phyloP scores from a whole-genome alignment of 768 basidiomycete species.

The Chalciporus pseudorubinellus region DNA sequence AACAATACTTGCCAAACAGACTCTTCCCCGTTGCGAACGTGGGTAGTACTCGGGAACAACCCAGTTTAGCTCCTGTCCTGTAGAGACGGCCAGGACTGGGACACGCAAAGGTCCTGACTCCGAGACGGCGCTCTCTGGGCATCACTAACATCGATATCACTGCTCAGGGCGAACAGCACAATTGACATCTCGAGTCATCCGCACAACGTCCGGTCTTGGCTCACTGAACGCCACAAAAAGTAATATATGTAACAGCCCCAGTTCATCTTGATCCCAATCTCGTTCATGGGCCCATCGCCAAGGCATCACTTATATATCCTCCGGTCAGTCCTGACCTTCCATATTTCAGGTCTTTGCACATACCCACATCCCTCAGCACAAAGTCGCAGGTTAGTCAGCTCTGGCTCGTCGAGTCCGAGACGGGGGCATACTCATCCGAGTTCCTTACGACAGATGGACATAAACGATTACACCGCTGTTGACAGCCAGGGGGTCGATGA shows the following conservation, averaged over 20 bases:
- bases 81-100: too few relatives aligned
- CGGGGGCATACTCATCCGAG: not conserved
- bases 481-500: constrained; percentile 8
- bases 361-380: too few relatives aligned
- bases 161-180: not conserved
- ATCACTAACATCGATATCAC: too few relatives aligned
- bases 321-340: not conserved
- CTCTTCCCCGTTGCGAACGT: not conserved
- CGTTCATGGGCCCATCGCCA: not conserved
- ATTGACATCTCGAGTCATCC: not conserved
- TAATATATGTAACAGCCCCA: not conserved
- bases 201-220: too few relatives aligned
- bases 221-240: constrained; percentile 1
- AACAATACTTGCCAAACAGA: not conserved
- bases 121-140: too few relatives aligned
- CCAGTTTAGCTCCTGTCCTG: too few relatives aligned
- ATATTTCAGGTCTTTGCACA: not conserved
- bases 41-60: too few relatives aligned
- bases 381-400: constrained; percentile 2
- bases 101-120: too few relatives aligned
- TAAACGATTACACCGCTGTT: constrained; percentile 9
- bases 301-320: constrained; percentile 8
- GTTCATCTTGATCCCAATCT: too few relatives aligned
- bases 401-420: not conserved
- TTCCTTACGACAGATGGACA: constrained; percentile 15